Base-by-base conservation (phyloP, 1,284 basidiomycete genomes). In the Ustilago nuda region DNA sequence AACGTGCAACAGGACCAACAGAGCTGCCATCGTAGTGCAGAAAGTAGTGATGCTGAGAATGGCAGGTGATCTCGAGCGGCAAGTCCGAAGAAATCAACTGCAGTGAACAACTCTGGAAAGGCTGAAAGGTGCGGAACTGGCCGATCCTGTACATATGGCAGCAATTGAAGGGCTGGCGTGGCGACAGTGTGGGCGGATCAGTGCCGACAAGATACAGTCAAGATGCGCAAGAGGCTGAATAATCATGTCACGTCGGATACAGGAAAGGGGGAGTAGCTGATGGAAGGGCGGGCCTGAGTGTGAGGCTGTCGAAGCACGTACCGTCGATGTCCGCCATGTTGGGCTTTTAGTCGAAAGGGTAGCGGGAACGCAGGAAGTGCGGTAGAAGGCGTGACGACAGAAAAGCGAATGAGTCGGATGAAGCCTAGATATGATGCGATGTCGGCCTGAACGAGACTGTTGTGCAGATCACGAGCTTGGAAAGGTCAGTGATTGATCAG, bases 241-340 rank as follows among this genome's bases (percentile, higher is more conserved):
- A 41, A 23, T 19, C 46, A 36, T 36, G 17, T 68, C 56, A 63
- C 45, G 50, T 39, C 37, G 69, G 46, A 43, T 48, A 32, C 23
- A 30, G n/a, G 13, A 55, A 46, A 36, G 37, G 41, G 27, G 54
- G 36, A 17, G 59, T 7, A 55, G 69, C 41, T 46, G 60, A 27
- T 19, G 36, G 32, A 27, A 54, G 35, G 56, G 56, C 39, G 59
- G 17, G 32, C 27, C 17, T 39, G 37, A 64, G 61, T 13, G 54
- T 32, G 71, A 69, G 17, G 35, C 43, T 65, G 67, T 69, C 65
- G 76, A 51, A 69, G 59, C 56, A 81, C 80, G 77, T 78, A 81
- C 80, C 80, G 61, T 81, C 80, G 66, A 65, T 64, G 65, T 81
- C 80, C 66, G 80, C 79, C 79, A 81, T 81, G 57, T 51, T 78